Percentiles rank a stretch among this genome's conserved stretches.
These are phyloP conservation scores for Darksidea phi DNA, from an alignment of 495 filamentous ascomycete genomes.

Conservation along the genomic window DNA sequence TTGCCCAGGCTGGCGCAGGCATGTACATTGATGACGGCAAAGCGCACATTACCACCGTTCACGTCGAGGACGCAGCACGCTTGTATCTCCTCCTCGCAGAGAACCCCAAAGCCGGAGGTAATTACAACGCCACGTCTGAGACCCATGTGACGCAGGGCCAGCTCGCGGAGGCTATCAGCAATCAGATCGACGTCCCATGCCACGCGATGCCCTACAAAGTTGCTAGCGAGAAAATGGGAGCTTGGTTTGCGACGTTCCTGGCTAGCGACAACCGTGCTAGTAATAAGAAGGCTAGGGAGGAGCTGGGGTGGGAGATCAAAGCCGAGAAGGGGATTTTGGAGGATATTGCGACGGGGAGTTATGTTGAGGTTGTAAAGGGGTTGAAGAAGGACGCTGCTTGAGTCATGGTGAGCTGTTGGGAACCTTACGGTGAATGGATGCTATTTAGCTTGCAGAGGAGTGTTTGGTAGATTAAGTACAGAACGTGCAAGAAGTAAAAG, in stretches of 20 bases:
- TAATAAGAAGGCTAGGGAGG: slow-evolving; percentile 40
- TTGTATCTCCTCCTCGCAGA: slow-evolving; percentile 45
- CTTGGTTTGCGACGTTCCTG: slow-evolving; percentile 40
- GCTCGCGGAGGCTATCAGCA: slow-evolving; percentile 40
- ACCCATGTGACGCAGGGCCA: slow-evolving; percentile 38
- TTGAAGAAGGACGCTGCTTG: slow-evolving; percentile 3
- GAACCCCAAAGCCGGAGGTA: slow-evolving; percentile 35
- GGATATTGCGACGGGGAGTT: slow-evolving; percentile 9
- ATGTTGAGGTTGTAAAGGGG: slow-evolving; percentile 7
- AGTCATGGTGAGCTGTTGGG: too few species aligned
- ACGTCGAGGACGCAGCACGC: slow-evolving; percentile 48
- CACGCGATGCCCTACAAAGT: slow-evolving; percentile 34
- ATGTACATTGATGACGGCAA: slow-evolving; percentile 34
- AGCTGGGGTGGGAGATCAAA: slow-evolving; percentile 44
- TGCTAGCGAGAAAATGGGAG: slow-evolving; percentile 27
- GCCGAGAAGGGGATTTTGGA: slow-evolving; percentile 20
- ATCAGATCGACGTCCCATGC: slow-evolving; percentile 36
- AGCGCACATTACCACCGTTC: slow-evolving; percentile 37
- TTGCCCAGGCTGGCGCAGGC: slow-evolving; percentile 30
- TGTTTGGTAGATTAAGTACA: too few species aligned
- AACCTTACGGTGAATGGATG: too few species aligned
- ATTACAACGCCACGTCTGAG: slow-evolving; percentile 39
- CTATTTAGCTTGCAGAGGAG: too few species aligned
- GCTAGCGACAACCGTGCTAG: slow-evolving; percentile 35
- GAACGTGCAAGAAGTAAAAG: too few species aligned